Conservation (phyloP, 148 eudicot species). For the Rhododendron mucronatum region DNA sequence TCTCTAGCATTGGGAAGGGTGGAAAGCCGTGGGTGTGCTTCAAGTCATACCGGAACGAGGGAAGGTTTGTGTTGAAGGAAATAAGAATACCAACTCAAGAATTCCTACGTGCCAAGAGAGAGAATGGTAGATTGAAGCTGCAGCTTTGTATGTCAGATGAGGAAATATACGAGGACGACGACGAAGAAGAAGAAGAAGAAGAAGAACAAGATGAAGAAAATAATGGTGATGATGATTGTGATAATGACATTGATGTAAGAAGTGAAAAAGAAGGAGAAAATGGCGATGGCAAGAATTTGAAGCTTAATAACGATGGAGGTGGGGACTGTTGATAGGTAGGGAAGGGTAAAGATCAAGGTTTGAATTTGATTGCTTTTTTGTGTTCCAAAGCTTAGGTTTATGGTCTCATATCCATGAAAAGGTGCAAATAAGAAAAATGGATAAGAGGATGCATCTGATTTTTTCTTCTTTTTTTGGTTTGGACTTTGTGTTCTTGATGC, state of each 20-base stretch:
- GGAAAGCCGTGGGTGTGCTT: slow-evolving; percentile 69
- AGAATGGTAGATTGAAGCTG: slow-evolving; percentile 71
- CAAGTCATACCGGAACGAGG: slow-evolving; percentile 58
- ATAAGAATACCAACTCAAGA: slow-evolving; percentile 57
- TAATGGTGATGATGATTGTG: background rate
- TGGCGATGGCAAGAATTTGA: background rate
- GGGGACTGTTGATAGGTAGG: background rate
- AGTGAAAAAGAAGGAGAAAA: background rate
- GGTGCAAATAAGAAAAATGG: background rate
- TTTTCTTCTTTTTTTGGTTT: background rate
- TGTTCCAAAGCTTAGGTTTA: background rate
- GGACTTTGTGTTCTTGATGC: background rate
- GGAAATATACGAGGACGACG: slow-evolving; percentile 13
- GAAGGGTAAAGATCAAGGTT: background rate
- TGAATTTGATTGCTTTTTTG: background rate
- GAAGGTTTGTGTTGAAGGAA: slow-evolving; percentile 71
- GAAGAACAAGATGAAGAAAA: background rate
- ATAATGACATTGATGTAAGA: background rate
- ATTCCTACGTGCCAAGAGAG: slow-evolving; percentile 57
- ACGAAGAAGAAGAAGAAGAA: slow-evolving; percentile 28
- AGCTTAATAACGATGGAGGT: background rate
- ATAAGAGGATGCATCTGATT: background rate
- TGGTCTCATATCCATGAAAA: background rate
- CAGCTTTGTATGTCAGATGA: slow-evolving; percentile 48
- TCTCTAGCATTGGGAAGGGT: slow-evolving; percentile 62